phyloP scores from a whole-genome alignment of 2,329 filamentous ascomycete genomes.

The Cytospora leucostoma region DNA sequence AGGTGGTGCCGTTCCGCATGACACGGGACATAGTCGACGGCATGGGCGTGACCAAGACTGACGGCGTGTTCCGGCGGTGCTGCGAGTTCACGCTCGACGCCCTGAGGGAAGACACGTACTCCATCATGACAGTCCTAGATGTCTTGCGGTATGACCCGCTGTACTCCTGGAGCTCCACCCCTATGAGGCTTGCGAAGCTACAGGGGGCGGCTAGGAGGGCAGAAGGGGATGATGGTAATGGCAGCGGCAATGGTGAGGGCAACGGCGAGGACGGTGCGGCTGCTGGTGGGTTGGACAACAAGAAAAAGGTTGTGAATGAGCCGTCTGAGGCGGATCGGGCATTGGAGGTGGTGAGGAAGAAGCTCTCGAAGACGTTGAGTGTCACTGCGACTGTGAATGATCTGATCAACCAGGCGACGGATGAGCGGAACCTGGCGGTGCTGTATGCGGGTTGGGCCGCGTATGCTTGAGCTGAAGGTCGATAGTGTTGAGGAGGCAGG shows the following conservation, averaged over 20 bases:
- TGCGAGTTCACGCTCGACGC: slow-evolving; percentile 97
- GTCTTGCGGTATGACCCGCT: slow-evolving; percentile 97
- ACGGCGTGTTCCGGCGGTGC: slow-evolving; percentile 95
- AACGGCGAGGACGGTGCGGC: slow-evolving; percentile 41
- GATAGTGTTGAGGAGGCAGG: background rate
- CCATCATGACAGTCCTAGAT: slow-evolving; percentile 98
- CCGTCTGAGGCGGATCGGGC: slow-evolving; percentile 83
- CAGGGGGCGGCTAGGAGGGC: slow-evolving; percentile 60
- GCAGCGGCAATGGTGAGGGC: slow-evolving; percentile 36
- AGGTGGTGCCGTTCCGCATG: slow-evolving; percentile 92
- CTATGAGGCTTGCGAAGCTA: slow-evolving; percentile 63
- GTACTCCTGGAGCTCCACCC: slow-evolving; percentile 91
- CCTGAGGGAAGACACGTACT: slow-evolving; percentile 90
- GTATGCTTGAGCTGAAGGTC: slow-evolving; percentile 38
- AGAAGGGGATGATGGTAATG: slow-evolving; percentile 39
- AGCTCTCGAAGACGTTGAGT: slow-evolving; percentile 89
- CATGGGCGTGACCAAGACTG: slow-evolving; percentile 93
- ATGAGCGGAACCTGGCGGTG: slow-evolving; percentile 88
- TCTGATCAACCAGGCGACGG: slow-evolving; percentile 91
- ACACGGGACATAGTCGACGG: slow-evolving; percentile 95
- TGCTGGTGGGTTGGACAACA: slow-evolving; percentile 30
- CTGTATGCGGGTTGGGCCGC: slow-evolving; percentile 69
- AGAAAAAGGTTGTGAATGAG: slow-evolving; percentile 54
- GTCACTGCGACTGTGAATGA: slow-evolving; percentile 96
- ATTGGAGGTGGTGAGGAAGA: slow-evolving; percentile 91